Base-by-base conservation (phyloP, 1,284 basidiomycete genomes). In the Veloboletus limbatus region DNA sequence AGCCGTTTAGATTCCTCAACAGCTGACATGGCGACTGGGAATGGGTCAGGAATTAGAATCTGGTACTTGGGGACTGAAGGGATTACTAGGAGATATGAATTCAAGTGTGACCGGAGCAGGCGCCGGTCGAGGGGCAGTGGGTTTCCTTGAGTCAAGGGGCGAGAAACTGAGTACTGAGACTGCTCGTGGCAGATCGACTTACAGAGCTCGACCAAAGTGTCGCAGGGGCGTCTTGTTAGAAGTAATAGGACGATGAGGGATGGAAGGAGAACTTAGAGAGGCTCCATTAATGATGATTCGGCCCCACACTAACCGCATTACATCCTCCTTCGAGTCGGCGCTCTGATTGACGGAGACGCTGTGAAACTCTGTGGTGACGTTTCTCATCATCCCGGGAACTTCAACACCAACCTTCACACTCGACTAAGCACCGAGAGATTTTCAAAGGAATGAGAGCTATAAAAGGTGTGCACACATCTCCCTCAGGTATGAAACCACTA, bases 1-100 rank as follows among this genome's bases (percentile, higher is more conserved):
- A 97, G 77, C 41, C 82, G 79, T 72, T 99, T 99, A 18, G 94
- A 85, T 37, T 75, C 75, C 60, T 93, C 91, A 30, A 94, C 73
- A 6, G 65, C 60, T 24, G 68, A 53, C 27, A 57, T 49, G 33
- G 26, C 14, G 26, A 25, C 52, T 58, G 14, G 13, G 17, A 28
- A 33, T 5, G 25, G 8, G 27, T 55, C 32, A 51, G 8, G 10
- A n/a, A 31, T 26, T n/a, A 17, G 31, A 28, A 24, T 13, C 20
- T 28, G 14, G 16, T 9, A 17, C 6, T 18, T 28, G 21, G 18
- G 9, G 31, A 22, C n/a, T 8, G 18, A 24, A 13, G 13, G 20
- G 31, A 57, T 36, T 14, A 62, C 60, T n/a, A 7, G 45, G n/a
- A 31, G 22, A n/a, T 27, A 33, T 37, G 35, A 35, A 32, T 44